Evolutionary conservation across 106 monocot species (phyloP).

Genomic region (Chionographis japonica): DNA sequence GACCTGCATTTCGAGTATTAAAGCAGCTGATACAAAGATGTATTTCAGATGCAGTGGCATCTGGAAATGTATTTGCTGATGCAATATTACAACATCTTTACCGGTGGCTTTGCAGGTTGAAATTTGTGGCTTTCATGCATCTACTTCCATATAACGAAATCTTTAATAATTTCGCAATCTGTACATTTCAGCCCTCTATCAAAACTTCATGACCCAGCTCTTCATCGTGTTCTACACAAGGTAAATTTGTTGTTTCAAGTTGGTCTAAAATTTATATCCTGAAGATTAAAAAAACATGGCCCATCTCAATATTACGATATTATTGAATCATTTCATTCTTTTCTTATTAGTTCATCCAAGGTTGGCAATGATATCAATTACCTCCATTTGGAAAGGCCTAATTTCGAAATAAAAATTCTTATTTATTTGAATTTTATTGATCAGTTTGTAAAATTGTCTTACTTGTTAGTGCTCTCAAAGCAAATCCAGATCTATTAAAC

Average conservation of each 20-base stretch:
- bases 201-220: slow-evolving; percentile 94
- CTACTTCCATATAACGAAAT: not conserved
- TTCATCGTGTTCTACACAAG: slow-evolving; percentile 89
- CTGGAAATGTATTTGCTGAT: slow-evolving; percentile 94
- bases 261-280: too few species aligned
- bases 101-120: slow-evolving; percentile 92
- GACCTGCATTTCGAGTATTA: slow-evolving; percentile 75
- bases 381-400: too few species aligned
- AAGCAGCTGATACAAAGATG: slow-evolving; percentile 92
- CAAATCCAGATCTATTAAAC: too few species aligned
- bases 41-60: slow-evolving; percentile 78
- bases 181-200: slow-evolving; percentile 63
- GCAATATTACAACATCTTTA: slow-evolving; percentile 88
- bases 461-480: too few species aligned
- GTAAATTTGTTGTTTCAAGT: slow-evolving; percentile 22
- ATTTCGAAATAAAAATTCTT: too few species aligned
- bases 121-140: not conserved
- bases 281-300: too few species aligned
- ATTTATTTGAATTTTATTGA: too few species aligned
- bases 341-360: too few species aligned
- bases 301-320: too few species aligned
- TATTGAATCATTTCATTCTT: too few species aligned
- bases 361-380: too few species aligned
- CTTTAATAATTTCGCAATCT: slow-evolving; percentile 8
- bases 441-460: too few species aligned